Conservation (phyloP, 2,329 filamentous ascomycete genomes). For the Aspergillus arachidicola region DNA sequence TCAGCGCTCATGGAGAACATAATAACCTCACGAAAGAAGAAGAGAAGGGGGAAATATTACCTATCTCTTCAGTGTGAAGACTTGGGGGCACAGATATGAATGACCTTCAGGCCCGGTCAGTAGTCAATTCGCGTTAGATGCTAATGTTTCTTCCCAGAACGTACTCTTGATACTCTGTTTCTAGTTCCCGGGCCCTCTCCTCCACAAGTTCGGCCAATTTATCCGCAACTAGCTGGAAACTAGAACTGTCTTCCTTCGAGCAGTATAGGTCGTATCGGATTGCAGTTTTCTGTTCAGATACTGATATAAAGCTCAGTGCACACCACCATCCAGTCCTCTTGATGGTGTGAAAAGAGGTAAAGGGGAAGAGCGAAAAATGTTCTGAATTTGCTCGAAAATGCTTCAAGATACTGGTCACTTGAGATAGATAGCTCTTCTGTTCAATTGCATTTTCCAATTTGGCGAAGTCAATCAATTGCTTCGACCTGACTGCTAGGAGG, state of each 20-base stretch:
- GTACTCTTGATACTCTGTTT: slow-evolving; percentile 22
- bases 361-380: slow-evolving; percentile 25
- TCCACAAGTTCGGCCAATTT: slow-evolving; percentile 6
- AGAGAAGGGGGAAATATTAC: not conserved
- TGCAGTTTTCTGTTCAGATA: slow-evolving; percentile 26
- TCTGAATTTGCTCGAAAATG: not conserved
- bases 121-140: not conserved
- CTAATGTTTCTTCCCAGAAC: not conserved
- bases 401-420: not conserved
- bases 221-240: not conserved
- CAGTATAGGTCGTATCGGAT: slow-evolving; percentile 37
- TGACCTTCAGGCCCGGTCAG: not conserved
- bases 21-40: not conserved
- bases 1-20: not conserved
- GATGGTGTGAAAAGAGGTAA: slow-evolving; percentile 26
- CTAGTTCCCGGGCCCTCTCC: slow-evolving; percentile 9
- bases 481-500: slow-evolving; percentile 8
- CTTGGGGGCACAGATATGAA: no score
- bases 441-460: not conserved
- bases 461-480: not conserved
- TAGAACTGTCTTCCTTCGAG: not conserved
- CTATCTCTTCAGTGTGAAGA: not conserved
- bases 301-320: slow-evolving; percentile 30
- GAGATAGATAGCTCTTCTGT: not conserved
- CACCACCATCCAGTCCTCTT: slow-evolving; percentile 23